Conservation (phyloP, 2,329 filamentous ascomycete genomes). For the Aspergillus caelatus region DNA sequence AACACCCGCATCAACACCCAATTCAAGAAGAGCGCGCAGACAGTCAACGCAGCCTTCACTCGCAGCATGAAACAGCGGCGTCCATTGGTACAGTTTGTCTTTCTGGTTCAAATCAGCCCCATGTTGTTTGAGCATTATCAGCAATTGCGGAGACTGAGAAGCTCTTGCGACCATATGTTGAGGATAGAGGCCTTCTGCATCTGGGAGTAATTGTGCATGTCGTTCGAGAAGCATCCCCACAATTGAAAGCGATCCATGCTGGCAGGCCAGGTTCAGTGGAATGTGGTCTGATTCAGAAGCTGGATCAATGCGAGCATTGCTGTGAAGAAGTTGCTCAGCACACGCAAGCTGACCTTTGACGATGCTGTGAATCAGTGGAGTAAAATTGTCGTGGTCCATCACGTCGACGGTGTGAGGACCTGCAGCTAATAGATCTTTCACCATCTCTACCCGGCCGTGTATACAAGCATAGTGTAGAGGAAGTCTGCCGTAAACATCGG, state of each 20-base stretch:
- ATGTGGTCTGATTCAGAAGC: constrained; percentile 87
- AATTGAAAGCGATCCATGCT: constrained; percentile 83
- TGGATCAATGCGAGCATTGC: constrained; percentile 83
- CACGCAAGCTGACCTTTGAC: constrained; percentile 82
- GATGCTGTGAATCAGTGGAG: constrained; percentile 90
- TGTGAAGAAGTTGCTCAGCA: constrained; percentile 74
- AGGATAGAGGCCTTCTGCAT: constrained; percentile 95
- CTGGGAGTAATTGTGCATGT: constrained; percentile 80
- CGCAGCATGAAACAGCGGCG: constrained; percentile 90
- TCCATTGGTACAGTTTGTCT: constrained; percentile 97
- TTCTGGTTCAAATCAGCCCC: constrained; percentile 89
- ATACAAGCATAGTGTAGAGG: constrained; percentile 96
- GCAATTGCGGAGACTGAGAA: constrained; percentile 75
- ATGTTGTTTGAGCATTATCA: constrained; percentile 79
- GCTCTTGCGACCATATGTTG: constrained; percentile 94
- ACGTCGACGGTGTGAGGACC: constrained; percentile 77
- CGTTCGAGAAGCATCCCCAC: constrained; percentile 82
- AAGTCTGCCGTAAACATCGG: constrained; percentile 91
- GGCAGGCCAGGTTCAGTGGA: constrained; percentile 90
- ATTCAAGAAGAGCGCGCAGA: constrained; percentile 76
- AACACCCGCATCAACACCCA: constrained; percentile 76
- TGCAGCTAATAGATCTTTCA: constrained; percentile 70
- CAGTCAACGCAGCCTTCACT: constrained; percentile 94
- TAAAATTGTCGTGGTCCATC: constrained; percentile 97
- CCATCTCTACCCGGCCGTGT: constrained; percentile 85